Percentiles rank a stretch among this genome's conserved stretches.
Conservation (phyloP, 2,329 filamentous ascomycete genomes). For the Colletotrichum sp. region DNA sequence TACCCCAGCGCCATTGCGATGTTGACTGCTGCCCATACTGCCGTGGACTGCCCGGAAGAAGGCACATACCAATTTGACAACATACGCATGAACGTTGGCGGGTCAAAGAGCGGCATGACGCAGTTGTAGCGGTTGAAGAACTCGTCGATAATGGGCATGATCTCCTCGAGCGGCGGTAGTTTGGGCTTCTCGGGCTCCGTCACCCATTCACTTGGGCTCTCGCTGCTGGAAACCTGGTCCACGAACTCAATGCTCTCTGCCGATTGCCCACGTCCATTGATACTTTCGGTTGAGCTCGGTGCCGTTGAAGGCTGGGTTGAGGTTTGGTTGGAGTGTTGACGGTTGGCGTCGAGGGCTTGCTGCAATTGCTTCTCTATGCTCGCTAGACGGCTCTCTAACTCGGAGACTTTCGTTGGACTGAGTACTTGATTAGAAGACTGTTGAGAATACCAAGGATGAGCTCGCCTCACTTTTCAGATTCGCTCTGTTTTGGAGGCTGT, state of each 20-base stretch:
- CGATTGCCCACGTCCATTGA: not conserved
- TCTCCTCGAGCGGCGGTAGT: slow-evolving; percentile 37
- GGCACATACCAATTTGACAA: slow-evolving; percentile 38
- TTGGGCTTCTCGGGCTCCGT: slow-evolving; percentile 18
- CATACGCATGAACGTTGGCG: slow-evolving; percentile 38
- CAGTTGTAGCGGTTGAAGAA: slow-evolving; percentile 42
- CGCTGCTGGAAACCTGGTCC: not conserved
- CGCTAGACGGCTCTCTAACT: slow-evolving; percentile 30
- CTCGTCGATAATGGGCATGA: slow-evolving; percentile 37
- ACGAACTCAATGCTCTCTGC: not conserved
- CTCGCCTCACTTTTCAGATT: not conserved
- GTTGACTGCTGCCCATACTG: slow-evolving; percentile 42
- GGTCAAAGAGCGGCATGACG: slow-evolving; percentile 41
- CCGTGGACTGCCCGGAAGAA: slow-evolving; percentile 11
- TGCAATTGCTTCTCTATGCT: slow-evolving; percentile 36
- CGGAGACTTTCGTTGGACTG: slow-evolving; percentile 4
- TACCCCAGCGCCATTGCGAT: slow-evolving; percentile 42
- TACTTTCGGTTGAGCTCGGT: not conserved
- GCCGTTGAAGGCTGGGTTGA: not conserved
- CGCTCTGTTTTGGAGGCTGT: slow-evolving; percentile 9
- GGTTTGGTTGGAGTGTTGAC: not conserved
- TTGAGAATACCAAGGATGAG: too few species aligned
- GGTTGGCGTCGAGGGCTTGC: slow-evolving; percentile 28
- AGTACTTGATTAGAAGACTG: not conserved
- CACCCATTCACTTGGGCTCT: slow-evolving; percentile 4